Conservation (phyloP, 768 basidiomycete genomes). For the Amanita jacksonii region DNA sequence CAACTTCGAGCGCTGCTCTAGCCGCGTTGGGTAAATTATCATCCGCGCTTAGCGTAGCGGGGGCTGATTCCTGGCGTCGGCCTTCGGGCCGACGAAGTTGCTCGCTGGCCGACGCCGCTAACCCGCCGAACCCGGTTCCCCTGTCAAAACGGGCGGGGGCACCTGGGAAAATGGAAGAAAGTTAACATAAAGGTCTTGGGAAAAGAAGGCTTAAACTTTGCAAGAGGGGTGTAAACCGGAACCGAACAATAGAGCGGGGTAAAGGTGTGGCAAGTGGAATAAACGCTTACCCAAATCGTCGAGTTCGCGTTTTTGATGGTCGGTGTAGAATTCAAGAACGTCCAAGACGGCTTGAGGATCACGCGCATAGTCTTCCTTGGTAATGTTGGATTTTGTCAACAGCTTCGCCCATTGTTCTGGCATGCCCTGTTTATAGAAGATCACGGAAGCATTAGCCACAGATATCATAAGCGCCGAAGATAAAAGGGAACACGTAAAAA, state of each 20-base stretch:
- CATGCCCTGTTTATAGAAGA: too few relatives aligned
- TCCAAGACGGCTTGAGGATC: conserved; percentile 97
- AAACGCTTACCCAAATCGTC: conserved; percentile 38
- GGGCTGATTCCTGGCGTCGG: conserved; percentile 7
- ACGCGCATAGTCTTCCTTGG: conserved; percentile 93
- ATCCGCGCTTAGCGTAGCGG: background rate
- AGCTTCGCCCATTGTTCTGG: conserved; percentile 97
- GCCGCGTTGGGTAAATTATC: conserved; percentile 6
- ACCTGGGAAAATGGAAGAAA: conserved; percentile 19
- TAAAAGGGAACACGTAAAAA: conserved; percentile 2
- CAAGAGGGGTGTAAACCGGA: too few relatives aligned
- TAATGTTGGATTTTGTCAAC: conserved; percentile 96
- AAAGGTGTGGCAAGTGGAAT: conserved; percentile 15
- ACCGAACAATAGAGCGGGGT: too few relatives aligned
- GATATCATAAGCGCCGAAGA: too few relatives aligned
- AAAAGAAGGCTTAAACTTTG: too few relatives aligned
- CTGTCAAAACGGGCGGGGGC: conserved; percentile 80
- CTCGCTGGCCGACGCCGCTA: conserved; percentile 19
- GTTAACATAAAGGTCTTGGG: too few relatives aligned
- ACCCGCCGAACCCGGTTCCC: conserved; percentile 84
- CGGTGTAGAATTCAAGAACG: conserved; percentile 97
- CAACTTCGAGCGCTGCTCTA: conserved; percentile 4
- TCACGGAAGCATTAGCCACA: too few relatives aligned
- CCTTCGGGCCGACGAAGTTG: conserved; percentile 10
- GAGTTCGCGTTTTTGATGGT: conserved; percentile 91